Evolutionary conservation across 1,139 yeast species (phyloP), one percentile per base, ranked within the genome.

Genomic region (Taphrina wiesneri): DNA sequence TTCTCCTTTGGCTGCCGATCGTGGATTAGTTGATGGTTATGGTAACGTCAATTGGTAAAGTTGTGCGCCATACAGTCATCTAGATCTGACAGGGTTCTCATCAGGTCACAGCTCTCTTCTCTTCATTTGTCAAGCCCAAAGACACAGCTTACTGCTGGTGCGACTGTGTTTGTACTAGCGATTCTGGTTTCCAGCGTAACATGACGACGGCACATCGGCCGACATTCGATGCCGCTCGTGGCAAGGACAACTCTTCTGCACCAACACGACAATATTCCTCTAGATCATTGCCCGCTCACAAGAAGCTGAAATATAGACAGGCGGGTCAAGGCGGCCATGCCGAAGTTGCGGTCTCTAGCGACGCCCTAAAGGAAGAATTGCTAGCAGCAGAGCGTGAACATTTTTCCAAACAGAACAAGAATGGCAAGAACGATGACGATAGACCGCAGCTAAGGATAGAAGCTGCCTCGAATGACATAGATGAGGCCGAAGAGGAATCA

Each of bases 211-310:
- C 65, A 15, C 65, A 62, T 49, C 60, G 69, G 45, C 97, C 97
- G 0, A 90, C 96, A 7, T 81, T 90, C 69, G 97, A 91, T 73
- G 89, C 93, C 68, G 91, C 96, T 67, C 82, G 85, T 72, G 97
- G 97, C 3, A 84, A 83, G 71, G 79, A 78, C 34, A 76, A 81
- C 63, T 41, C 56, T 3, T 73, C 75, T 67, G 76, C 79, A 45
- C 74, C 81, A 54, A 66, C 77, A 65, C 28, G 80, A 77, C 17
- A 75, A 83, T 51, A 88, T 86, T 96, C 90, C 75, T 82, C 90
- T 1, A 78, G 96, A 61, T 79, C 84, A 15, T 78, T 88, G 19
- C 88, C 93, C 0, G 90, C 88, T 13, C 96, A 91, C 70, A 82
- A 83, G 9, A 80, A 79, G 72, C 77, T 92, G 67, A 92, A 92